phyloP scores from a whole-genome alignment of 805 yeast species.

The Pichia nakasei region DNA sequence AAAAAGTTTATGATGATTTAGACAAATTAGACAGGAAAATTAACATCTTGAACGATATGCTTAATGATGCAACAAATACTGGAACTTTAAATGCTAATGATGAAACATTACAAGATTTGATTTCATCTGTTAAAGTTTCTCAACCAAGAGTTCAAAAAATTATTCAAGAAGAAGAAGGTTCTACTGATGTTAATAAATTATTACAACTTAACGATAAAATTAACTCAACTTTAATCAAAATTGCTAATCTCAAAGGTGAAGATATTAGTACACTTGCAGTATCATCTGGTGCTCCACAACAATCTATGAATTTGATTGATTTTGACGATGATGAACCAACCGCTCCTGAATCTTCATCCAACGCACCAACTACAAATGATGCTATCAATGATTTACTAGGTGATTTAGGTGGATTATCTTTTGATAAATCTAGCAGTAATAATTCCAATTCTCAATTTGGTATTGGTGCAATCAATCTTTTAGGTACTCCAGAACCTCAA shows the following conservation, averaged over 20 bases:
- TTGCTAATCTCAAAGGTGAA: constrained; percentile 56
- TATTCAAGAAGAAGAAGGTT: constrained; percentile 69
- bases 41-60: constrained; percentile 82
- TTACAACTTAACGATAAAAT: constrained; percentile 68
- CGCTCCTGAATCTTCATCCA: constrained; percentile 10
- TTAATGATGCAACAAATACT: constrained; percentile 39
- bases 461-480: constrained; percentile 25
- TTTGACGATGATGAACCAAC: constrained; percentile 41
- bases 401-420: constrained; percentile 57
- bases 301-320: constrained; percentile 48
- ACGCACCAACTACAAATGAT: constrained; percentile 30
- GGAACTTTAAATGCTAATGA: constrained; percentile 34
- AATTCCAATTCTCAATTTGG: constrained; percentile 12
- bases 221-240: constrained; percentile 59
- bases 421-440: constrained; percentile 26
- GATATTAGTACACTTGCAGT: constrained; percentile 41
- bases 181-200: constrained; percentile 57
- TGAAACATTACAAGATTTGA: constrained; percentile 76
- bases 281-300: constrained; percentile 14
- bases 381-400: constrained; percentile 62
- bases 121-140: constrained; percentile 67
- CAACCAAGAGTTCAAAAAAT: constrained; percentile 83
- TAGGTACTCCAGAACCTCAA: constrained; percentile 23
- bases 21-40: constrained; percentile 79
- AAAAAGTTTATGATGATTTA: constrained; percentile 74